These are phyloP conservation scores for Suillus cothurnatus DNA, from an alignment of 768 basidiomycete genomes.

Conservation along the genomic window DNA sequence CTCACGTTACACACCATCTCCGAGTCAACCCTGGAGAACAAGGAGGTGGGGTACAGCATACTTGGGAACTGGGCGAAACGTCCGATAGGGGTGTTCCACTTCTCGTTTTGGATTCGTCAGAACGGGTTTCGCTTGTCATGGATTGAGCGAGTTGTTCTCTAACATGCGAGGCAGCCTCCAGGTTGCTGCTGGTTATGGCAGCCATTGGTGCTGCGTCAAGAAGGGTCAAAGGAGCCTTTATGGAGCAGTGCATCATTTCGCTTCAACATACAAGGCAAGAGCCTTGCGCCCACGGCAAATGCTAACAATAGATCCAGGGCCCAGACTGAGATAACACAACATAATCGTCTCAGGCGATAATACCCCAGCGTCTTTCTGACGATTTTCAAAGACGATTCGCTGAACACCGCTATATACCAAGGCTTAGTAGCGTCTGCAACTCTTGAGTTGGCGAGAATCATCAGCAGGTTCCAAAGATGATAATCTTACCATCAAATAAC, in stretches of 20 bases:
- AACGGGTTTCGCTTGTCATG: neutral
- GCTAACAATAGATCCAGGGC: neutral
- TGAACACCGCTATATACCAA: slow-evolving; percentile 31
- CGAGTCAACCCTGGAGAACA: neutral
- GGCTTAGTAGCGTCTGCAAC: slow-evolving; percentile 26
- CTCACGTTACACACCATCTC: neutral
- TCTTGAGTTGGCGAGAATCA: slow-evolving; percentile 12
- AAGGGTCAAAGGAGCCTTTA: neutral
- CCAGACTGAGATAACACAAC: neutral
- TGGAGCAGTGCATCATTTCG: slow-evolving; percentile 1
- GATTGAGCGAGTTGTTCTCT: neutral
- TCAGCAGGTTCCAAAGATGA: neutral
- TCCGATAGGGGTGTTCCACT: neutral
- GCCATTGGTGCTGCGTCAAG: neutral
- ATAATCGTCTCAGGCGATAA: neutral
- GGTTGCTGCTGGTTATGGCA: neutral
- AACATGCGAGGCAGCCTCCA: neutral
- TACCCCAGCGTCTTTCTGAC: neutral
- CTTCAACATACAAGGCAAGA: neutral
- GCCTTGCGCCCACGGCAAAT: slow-evolving; percentile 1
- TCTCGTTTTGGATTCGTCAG: neutral
- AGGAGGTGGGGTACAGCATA: neutral
- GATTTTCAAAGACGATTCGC: slow-evolving; percentile 22
- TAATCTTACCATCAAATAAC: slow-evolving; percentile 51
- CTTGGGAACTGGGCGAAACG: neutral